Percentiles rank a stretch among this genome's conserved stretches.
These are phyloP conservation scores for Fusarium incarnatum DNA, from an alignment of 2,329 filamentous ascomycete species.

Conservation along the genomic window DNA sequence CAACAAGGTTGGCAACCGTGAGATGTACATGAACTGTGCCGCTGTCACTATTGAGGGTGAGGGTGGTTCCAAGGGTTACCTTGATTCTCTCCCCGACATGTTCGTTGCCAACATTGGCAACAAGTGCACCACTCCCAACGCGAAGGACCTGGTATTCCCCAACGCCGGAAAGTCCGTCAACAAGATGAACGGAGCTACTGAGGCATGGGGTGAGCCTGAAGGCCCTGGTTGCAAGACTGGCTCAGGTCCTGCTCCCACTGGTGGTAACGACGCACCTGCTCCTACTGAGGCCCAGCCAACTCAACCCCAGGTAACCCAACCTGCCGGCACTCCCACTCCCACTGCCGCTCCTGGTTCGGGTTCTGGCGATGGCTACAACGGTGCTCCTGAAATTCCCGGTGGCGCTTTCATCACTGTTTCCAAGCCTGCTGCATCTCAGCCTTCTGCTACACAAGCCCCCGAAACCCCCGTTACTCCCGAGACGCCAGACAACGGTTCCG, in stretches of 20 bases:
- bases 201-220: no score
- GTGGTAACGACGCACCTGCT: no score
- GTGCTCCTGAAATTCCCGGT: conserved; percentile 42
- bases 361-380: not conserved
- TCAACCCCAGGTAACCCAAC: no score
- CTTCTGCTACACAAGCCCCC: conserved; percentile 34
- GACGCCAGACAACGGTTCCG: not conserved
- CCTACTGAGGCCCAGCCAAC: no score
- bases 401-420: conserved; percentile 57
- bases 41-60: conserved; percentile 73
- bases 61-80: conserved; percentile 62
- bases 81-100: conserved; percentile 74
- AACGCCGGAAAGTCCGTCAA: conserved; percentile 68
- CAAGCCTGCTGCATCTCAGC: conserved; percentile 1
- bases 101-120: conserved; percentile 76
- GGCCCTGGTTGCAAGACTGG: no score
- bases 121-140: no score
- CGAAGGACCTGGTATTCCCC: no score
- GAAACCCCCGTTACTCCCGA: not conserved
- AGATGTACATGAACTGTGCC: conserved; percentile 98
- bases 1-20: conserved; percentile 91
- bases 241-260: no score
- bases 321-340: no score
- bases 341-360: not conserved
- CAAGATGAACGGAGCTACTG: no score